phyloP scores from a whole-genome alignment of 257 asterid species.

The Handroanthus guayacan region DNA sequence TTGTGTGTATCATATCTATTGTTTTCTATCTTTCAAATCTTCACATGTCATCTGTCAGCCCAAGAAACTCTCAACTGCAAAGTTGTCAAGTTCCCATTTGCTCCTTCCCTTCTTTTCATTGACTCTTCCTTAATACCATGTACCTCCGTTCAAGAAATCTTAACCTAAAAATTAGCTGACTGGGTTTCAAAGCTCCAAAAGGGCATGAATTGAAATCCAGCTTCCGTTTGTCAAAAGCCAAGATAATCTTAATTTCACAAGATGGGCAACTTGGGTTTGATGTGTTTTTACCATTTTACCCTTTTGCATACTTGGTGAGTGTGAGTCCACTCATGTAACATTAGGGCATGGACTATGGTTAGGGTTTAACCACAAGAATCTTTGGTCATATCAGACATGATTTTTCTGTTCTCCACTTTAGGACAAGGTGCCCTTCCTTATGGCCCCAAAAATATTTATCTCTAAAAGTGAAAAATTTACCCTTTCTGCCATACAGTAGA shows the following conservation, averaged over 20 bases:
- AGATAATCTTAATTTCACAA: conserved; percentile 32
- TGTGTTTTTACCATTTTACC: conserved; percentile 42
- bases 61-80: conserved; percentile 40
- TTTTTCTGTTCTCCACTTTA: conserved; percentile 47
- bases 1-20: not conserved
- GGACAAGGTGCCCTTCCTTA: conserved; percentile 40
- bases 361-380: conserved; percentile 64
- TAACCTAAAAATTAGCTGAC: conserved; percentile 50
- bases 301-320: conserved; percentile 7
- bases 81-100: conserved; percentile 62
- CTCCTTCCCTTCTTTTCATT: conserved; percentile 36
- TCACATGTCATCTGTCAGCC: conserved; percentile 63
- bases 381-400: conserved; percentile 64
- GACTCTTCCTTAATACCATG: conserved; percentile 56
- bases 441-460: conserved; percentile 23
- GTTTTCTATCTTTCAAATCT: conserved; percentile 22
- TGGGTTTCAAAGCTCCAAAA: conserved; percentile 56
- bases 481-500: conserved; percentile 32
- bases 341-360: conserved; percentile 48
- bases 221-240: conserved; percentile 35
- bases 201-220: conserved; percentile 38
- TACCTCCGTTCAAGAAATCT: conserved; percentile 43
- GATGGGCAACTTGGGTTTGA: conserved; percentile 30
- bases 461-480: conserved; percentile 36
- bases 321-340: conserved; percentile 17